Conservation (phyloP, 2,329 filamentous ascomycete genomes). For the Scortechinia acanthostroma region DNA sequence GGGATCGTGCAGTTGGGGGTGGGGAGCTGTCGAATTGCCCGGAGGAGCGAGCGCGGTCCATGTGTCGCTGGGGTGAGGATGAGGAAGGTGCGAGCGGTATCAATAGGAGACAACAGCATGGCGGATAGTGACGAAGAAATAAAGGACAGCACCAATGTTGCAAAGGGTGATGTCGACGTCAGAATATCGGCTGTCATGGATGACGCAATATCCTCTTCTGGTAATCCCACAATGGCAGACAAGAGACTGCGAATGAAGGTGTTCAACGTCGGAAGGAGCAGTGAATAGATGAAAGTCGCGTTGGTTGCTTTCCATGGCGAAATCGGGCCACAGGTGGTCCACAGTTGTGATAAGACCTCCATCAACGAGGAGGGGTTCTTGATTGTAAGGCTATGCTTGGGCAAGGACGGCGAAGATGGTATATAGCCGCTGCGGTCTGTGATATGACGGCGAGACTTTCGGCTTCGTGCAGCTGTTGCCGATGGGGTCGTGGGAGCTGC, state of each 20-base stretch:
- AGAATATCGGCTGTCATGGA: constrained; percentile 37
- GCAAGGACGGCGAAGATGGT: neutral
- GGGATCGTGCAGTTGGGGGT: constrained; percentile 34
- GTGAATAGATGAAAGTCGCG: constrained; percentile 58
- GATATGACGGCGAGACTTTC: neutral
- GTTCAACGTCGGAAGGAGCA: constrained; percentile 56
- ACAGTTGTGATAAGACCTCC: neutral
- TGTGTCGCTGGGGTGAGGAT: constrained; percentile 53
- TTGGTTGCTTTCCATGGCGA: constrained; percentile 34
- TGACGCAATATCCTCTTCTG: constrained; percentile 28
- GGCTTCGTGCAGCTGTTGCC: neutral
- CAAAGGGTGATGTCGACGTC: constrained; percentile 47
- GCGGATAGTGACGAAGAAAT: constrained; percentile 33
- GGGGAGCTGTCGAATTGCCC: constrained; percentile 49
- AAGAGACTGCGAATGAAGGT: constrained; percentile 57
- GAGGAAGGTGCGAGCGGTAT: constrained; percentile 54
- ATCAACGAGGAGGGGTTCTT: neutral
- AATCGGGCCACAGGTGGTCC: neutral
- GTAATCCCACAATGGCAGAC: constrained; percentile 56
- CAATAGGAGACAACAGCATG: constrained; percentile 53
- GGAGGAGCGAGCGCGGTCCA: constrained; percentile 54
- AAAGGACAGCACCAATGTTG: constrained; percentile 40
- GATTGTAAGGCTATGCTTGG: neutral
- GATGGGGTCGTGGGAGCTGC: neutral
- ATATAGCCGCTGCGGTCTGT: constrained; percentile 1